Conservation (phyloP, 2,329 filamentous ascomycete species). For the Sclerotinia subarctica region DNA sequence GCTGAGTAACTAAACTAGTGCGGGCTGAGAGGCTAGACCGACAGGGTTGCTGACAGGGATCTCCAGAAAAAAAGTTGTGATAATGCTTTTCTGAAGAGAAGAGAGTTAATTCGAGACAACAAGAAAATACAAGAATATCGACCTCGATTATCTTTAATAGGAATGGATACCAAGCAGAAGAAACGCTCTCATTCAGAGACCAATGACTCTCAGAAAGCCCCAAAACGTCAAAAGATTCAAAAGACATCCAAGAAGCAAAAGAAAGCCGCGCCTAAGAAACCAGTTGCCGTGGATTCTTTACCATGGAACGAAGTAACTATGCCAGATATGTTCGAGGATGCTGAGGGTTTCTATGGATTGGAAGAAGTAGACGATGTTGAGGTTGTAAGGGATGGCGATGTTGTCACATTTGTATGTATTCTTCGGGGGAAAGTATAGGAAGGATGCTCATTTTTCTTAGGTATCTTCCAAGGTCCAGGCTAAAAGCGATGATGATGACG, state of each 20-base stretch:
- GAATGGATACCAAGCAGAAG: constrained; percentile 35
- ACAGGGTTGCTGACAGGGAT: constrained; percentile 22
- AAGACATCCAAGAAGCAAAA: constrained; percentile 25
- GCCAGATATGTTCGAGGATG: constrained; percentile 78
- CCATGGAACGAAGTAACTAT: constrained; percentile 60
- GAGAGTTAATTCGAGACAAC: background rate
- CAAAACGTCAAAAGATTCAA: constrained; percentile 39
- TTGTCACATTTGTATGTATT: constrained; percentile 52
- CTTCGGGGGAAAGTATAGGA: constrained; percentile 15
- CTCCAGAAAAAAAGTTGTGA: constrained; percentile 4
- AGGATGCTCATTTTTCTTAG: constrained; percentile 27
- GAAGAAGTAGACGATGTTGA: constrained; percentile 92
- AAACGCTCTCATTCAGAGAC: constrained; percentile 33
- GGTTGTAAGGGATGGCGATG: constrained; percentile 64
- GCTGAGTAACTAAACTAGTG: constrained; percentile 25
- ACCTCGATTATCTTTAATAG: background rate
- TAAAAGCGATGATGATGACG: constrained; percentile 49
- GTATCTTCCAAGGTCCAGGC: constrained; percentile 31
- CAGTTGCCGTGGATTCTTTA: constrained; percentile 49
- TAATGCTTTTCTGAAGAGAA: constrained; percentile 6
- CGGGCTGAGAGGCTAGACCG: constrained; percentile 25
- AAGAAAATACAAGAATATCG: background rate
- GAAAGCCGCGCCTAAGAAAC: constrained; percentile 37
- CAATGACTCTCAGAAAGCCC: constrained; percentile 31
- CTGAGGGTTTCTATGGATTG: constrained; percentile 88